Evolutionary conservation across 345 rosid genomes (phyloP).

Genomic region (Clausena lansium): DNA sequence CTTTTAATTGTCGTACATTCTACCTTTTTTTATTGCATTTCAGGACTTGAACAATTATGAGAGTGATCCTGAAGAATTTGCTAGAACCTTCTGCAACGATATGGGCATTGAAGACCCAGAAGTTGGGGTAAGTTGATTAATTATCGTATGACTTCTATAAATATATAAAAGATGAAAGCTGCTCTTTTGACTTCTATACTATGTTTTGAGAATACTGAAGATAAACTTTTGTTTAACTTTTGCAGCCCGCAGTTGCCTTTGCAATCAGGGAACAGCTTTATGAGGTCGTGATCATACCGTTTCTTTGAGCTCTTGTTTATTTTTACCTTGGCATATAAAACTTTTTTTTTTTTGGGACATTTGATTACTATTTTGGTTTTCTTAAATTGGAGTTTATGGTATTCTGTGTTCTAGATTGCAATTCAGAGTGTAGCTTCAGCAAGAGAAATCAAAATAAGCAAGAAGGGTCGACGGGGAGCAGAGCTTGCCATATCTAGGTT

Average conservation of each 20-base stretch:
- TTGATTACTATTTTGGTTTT: neutral
- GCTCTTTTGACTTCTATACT: neutral
- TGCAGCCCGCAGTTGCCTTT: conserved; percentile 94
- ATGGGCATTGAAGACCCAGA: conserved; percentile 87
- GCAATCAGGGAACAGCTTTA: conserved; percentile 94
- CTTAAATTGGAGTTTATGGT: neutral
- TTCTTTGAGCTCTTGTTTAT: neutral
- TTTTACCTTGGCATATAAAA: neutral
- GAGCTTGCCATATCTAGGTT: conserved; percentile 75
- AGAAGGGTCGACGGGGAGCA: conserved; percentile 81
- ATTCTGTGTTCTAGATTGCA: conserved; percentile 57
- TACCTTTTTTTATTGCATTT: conserved; percentile 6
- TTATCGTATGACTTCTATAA: neutral
- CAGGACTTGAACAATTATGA: conserved; percentile 93
- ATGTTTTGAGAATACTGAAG: neutral
- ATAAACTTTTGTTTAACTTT: conserved; percentile 4
- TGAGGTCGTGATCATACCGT: conserved; percentile 49
- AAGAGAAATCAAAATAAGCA: conserved; percentile 77
- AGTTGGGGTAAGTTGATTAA: conserved; percentile 68
- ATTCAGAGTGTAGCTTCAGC: conserved; percentile 84
- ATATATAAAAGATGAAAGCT: neutral
- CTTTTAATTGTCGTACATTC: neutral
- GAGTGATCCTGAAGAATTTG: conserved; percentile 93
- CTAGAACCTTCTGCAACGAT: conserved; percentile 82
- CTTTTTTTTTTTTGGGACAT: neutral